A percentile compares a stretch with the other conserved stretches of the same genome.
Evolutionary conservation across 768 basidiomycete genomes (phyloP).

Genomic region (Mycena latifolia): DNA sequence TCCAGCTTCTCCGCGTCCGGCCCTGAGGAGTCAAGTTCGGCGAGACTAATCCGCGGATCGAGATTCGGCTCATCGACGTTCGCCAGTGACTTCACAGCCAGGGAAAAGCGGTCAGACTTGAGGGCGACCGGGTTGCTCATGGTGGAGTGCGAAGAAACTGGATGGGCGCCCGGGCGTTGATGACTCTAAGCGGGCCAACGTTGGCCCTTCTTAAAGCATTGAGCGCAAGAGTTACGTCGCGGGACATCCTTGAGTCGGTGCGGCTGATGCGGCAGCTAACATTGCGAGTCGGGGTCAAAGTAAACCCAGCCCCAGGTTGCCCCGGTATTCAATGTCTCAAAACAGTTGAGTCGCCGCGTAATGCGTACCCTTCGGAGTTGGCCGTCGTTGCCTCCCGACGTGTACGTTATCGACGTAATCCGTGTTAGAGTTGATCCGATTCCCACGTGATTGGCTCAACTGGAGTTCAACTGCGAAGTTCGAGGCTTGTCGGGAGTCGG

Average conservation of each 20-base stretch:
- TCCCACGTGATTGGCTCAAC: too few species aligned
- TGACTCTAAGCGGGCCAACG: neutral
- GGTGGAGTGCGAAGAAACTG: neutral
- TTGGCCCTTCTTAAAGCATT: neutral
- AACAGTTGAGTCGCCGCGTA: too few species aligned
- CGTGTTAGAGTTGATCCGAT: too few species aligned
- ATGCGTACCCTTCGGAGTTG: too few species aligned
- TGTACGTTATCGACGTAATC: too few species aligned
- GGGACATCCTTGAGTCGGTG: slow-evolving; percentile 16
- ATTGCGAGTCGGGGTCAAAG: too few species aligned
- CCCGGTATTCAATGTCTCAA: too few species aligned
- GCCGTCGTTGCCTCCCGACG: too few species aligned
- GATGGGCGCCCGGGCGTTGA: neutral
- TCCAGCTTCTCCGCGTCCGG: slow-evolving; percentile 49
- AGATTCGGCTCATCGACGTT: slow-evolving; percentile 47
- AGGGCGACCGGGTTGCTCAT: slow-evolving; percentile 1
- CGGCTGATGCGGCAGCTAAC: neutral
- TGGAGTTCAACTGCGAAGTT: too few species aligned
- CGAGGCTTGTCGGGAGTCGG: too few species aligned
- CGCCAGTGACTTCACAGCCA: slow-evolving; percentile 45
- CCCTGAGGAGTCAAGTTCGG: slow-evolving; percentile 33
- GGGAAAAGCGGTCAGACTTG: slow-evolving; percentile 39
- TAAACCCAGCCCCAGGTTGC: too few species aligned
- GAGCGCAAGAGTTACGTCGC: neutral
- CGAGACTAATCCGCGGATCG: slow-evolving; percentile 52